Evolutionary conservation across 2,329 filamentous ascomycete species (phyloP).

Genomic region (Lasiodiplodia gonubiensis): DNA sequence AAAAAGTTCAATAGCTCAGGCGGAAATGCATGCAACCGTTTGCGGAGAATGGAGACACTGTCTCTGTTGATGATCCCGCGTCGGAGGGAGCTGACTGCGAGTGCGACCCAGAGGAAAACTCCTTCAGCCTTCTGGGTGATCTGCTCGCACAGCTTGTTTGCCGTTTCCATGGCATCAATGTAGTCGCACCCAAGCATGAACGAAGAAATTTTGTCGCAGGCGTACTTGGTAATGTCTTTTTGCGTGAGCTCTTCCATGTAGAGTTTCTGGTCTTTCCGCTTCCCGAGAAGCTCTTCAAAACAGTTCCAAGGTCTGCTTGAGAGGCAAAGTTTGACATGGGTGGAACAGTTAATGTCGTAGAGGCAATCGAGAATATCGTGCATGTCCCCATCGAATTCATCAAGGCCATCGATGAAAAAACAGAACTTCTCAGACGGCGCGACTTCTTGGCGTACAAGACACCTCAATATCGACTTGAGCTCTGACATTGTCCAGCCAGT

Average conservation of each 20-base stretch:
- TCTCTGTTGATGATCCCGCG: slow-evolving; percentile 28
- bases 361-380: background rate
- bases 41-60: background rate
- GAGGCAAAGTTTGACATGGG: slow-evolving; percentile 28
- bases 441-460: background rate
- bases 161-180: too few relatives aligned
- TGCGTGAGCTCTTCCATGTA: background rate
- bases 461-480: background rate
- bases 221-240: background rate
- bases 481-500: background rate
- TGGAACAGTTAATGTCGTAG: background rate
- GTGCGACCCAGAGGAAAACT: slow-evolving; percentile 28
- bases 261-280: background rate
- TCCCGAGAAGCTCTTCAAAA: slow-evolving; percentile 31
- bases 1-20: background rate
- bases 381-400: background rate
- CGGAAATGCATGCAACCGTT: background rate
- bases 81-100: slow-evolving; percentile 18
- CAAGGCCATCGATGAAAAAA: background rate
- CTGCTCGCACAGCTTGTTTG: background rate
- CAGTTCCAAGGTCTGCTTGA: slow-evolving; percentile 31
- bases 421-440: background rate
- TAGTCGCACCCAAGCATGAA: background rate
- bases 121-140: slow-evolving; percentile 8
- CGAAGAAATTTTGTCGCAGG: background rate